Conservation (phyloP, 345 rosid genomes). For the Eucalyptus marginata region DNA sequence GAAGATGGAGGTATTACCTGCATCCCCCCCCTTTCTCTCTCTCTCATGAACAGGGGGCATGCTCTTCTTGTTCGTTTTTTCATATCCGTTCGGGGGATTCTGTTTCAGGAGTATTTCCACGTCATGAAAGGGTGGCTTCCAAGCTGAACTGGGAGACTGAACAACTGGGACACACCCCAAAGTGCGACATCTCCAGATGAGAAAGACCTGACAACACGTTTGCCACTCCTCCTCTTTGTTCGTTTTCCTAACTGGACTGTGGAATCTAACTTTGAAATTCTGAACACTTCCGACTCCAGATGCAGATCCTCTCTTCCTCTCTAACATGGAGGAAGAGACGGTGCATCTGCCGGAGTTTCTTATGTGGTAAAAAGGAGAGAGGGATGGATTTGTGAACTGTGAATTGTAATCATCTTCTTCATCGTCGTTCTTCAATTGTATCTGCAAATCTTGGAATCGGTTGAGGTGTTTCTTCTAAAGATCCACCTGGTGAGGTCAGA, state of each 20-base stretch:
- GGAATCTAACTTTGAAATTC: background rate
- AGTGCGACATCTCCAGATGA: conserved; percentile 4
- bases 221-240: background rate
- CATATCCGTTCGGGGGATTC: background rate
- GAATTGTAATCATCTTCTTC: background rate
- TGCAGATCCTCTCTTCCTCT: background rate
- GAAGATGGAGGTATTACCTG: conserved; percentile 45
- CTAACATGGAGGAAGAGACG: background rate
- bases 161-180: background rate
- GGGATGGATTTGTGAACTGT: background rate
- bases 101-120: conserved; percentile 6
- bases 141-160: conserved; percentile 8
- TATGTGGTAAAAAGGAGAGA: background rate
- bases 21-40: background rate
- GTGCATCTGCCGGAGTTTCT: background rate
- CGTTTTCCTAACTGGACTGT: background rate
- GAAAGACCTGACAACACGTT: background rate
- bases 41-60: background rate
- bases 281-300: background rate
- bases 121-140: conserved; percentile 4
- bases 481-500: background rate
- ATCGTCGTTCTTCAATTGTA: background rate
- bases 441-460: background rate
- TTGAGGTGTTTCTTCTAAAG: background rate
- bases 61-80: background rate